Conservation (phyloP, 2,329 filamentous ascomycete species). For the Claviceps fusiformis region DNA sequence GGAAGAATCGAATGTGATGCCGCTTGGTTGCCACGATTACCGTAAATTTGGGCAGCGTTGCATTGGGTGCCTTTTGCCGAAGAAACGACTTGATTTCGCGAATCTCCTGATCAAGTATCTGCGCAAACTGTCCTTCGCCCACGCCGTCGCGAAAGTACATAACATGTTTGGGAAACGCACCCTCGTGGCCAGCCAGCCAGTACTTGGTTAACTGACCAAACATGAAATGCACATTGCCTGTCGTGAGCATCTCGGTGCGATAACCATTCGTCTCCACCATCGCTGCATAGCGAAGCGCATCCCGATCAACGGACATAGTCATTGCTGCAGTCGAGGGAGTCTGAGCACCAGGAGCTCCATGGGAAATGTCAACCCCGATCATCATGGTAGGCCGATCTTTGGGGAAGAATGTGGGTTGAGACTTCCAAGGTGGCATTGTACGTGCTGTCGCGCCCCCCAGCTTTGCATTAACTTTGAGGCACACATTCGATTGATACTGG, state of each 20-base stretch:
- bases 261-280: constrained; percentile 71
- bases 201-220: constrained; percentile 48
- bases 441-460: constrained; percentile 66
- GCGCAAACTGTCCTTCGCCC: constrained; percentile 69
- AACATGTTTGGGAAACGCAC: constrained; percentile 48
- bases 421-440: constrained; percentile 21
- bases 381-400: constrained; percentile 54
- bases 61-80: constrained; percentile 18
- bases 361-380: constrained; percentile 84
- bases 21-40: constrained; percentile 86
- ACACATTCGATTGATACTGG: constrained; percentile 87
- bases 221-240: constrained; percentile 50
- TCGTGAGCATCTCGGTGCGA: constrained; percentile 64
- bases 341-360: constrained; percentile 54
- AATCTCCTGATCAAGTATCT: constrained; percentile 71
- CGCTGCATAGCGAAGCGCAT: constrained; percentile 64
- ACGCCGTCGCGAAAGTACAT: constrained; percentile 94
- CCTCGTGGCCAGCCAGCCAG: constrained; percentile 47
- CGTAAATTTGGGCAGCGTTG: constrained; percentile 52
- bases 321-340: constrained; percentile 74
- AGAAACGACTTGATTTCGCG: constrained; percentile 52
- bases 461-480: constrained; percentile 96
- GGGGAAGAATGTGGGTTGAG: constrained; percentile 20
- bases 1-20: constrained; percentile 90
- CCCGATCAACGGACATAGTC: constrained; percentile 63